Conservation (phyloP, 2,329 filamentous ascomycete genomes). For the Beauveria brongniartii region DNA sequence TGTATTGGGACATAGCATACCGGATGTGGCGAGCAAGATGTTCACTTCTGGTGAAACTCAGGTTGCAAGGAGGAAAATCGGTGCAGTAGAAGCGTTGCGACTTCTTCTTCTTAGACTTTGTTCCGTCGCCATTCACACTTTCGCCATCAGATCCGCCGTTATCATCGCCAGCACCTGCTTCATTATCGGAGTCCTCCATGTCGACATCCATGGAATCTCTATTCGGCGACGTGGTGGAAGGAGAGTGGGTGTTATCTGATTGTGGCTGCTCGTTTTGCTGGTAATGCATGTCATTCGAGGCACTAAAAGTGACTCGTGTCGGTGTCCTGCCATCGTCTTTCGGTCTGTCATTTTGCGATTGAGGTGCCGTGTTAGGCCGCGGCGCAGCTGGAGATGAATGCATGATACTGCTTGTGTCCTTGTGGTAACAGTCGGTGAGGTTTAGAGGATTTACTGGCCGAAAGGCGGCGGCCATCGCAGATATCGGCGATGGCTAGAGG, state of each 20-base stretch:
- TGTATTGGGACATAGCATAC: conserved; percentile 33
- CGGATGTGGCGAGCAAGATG: conserved; percentile 91
- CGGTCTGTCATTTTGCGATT: conserved; percentile 18
- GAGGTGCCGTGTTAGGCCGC: conserved; percentile 29
- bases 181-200: conserved; percentile 68
- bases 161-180: conserved; percentile 36
- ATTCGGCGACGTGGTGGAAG: conserved; percentile 43
- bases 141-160: conserved; percentile 57
- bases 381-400: conserved; percentile 28
- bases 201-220: conserved; percentile 61
- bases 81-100: conserved; percentile 94
- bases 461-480: conserved; percentile 40
- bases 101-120: conserved; percentile 90
- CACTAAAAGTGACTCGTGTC: conserved; percentile 48
- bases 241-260: conserved; percentile 18
- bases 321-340: conserved; percentile 50
- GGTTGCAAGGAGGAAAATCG: conserved; percentile 83
- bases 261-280: conserved; percentile 21
- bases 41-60: conserved; percentile 94
- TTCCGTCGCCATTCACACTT: conserved; percentile 53
- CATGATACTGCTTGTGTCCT: conserved; percentile 25
- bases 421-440: conserved; percentile 9
- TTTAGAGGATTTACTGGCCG: conserved; percentile 39
- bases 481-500: background rate
- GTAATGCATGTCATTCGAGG: conserved; percentile 37